These are phyloP conservation scores for Syzygium oleosum DNA, from an alignment of 345 rosid genomes.

Conservation along the genomic window DNA sequence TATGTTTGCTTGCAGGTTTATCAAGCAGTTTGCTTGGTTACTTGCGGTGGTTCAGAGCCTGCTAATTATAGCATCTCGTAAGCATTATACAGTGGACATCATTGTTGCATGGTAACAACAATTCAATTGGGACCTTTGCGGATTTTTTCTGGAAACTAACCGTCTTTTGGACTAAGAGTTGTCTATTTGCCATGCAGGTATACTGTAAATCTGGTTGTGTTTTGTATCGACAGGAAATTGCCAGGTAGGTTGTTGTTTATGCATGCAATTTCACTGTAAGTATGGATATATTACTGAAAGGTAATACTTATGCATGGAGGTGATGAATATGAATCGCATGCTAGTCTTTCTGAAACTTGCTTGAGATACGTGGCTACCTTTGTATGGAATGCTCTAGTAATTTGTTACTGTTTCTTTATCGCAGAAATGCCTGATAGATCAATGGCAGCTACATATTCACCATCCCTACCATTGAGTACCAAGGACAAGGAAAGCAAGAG, in stretches of 20 bases:
- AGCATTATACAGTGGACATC: conserved; percentile 78
- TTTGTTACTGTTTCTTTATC: background rate
- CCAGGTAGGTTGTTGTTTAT: conserved; percentile 34
- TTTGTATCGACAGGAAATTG: conserved; percentile 60
- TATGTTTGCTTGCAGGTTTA: conserved; percentile 29
- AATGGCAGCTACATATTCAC: conserved; percentile 24
- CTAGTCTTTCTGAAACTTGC: background rate
- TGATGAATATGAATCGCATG: background rate
- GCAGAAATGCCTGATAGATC: conserved; percentile 71
- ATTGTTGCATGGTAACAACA: conserved; percentile 69
- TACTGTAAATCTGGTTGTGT: conserved; percentile 64
- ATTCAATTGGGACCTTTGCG: background rate
- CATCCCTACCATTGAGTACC: conserved; percentile 41
- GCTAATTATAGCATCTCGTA: conserved; percentile 80
- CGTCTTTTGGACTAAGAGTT: background rate
- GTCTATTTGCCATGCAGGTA: conserved; percentile 40
- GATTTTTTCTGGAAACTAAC: background rate
- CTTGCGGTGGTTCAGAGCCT: conserved; percentile 67
- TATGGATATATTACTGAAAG: background rate
- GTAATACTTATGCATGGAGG: background rate
- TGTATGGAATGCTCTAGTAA: background rate
- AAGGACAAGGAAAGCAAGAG: conserved; percentile 43
- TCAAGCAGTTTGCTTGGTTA: conserved; percentile 69
- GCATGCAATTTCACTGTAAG: background rate
- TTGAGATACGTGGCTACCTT: background rate